phyloP scores from a whole-genome alignment of 192 early-diverging fungal species.

The Coemansia brasiliensis region DNA sequence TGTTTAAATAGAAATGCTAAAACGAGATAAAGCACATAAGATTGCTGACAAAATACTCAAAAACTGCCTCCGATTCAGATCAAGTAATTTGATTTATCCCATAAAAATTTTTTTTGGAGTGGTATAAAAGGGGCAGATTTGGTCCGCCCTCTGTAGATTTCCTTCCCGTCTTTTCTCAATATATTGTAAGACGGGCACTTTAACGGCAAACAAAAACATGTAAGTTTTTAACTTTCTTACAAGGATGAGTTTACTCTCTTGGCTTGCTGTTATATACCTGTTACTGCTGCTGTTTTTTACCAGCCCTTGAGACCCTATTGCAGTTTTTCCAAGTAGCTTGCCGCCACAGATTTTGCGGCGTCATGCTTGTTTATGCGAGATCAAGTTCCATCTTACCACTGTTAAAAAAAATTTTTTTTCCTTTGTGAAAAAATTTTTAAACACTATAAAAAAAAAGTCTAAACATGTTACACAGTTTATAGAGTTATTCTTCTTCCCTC shows the following conservation, averaged over 20 bases:
- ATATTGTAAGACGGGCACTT: slow-evolving; percentile 42
- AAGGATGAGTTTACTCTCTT: background rate
- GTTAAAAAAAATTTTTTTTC: too few relatives aligned
- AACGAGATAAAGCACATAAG: too few relatives aligned
- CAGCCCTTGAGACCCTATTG: background rate
- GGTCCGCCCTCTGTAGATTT: slow-evolving; percentile 5
- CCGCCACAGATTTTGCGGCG: background rate
- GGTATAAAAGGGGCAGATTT: slow-evolving; percentile 33
- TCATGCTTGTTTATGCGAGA: slow-evolving; percentile 5
- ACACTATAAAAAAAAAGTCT: background rate
- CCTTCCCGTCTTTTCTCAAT: slow-evolving; percentile 50
- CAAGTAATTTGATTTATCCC: background rate
- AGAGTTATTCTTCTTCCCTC: background rate
- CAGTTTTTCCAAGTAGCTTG: too few relatives aligned
- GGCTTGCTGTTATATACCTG: background rate
- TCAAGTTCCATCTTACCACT: background rate
- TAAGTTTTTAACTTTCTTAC: background rate
- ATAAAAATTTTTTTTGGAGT: slow-evolving; percentile 16
- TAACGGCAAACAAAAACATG: slow-evolving; percentile 17
- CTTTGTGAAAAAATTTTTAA: slow-evolving; percentile 7
- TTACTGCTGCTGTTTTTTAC: background rate
- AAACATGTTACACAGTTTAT: too few relatives aligned
- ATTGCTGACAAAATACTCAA: too few relatives aligned
- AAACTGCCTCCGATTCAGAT: too few relatives aligned
- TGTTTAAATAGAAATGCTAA: too few relatives aligned